Conservation (phyloP, 208 protist species). For the Acanthamoeba royreba region DNA sequence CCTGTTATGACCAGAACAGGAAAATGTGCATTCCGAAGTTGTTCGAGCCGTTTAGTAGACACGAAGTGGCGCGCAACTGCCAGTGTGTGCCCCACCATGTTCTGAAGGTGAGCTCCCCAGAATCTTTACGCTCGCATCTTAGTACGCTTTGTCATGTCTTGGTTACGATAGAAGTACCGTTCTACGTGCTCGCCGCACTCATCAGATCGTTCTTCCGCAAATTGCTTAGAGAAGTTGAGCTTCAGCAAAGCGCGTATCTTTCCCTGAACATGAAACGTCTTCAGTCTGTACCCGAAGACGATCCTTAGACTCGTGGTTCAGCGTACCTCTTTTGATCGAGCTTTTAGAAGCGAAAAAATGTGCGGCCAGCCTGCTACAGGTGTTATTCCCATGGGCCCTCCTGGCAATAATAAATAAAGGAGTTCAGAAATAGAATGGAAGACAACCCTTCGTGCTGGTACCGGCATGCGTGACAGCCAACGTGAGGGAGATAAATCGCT, state of each 20-base stretch:
- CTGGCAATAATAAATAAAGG: neutral
- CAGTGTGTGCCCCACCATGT: neutral
- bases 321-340: neutral
- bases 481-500: neutral
- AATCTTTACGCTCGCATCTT: neutral
- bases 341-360: neutral
- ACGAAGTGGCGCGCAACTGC: neutral
- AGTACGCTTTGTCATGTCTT: neutral
- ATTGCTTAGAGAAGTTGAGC: neutral
- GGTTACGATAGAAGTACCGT: neutral
- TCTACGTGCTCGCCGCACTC: neutral
- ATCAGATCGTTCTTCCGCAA: neutral
- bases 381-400: neutral
- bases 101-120: neutral
- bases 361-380: neutral
- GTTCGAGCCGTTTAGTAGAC: neutral
- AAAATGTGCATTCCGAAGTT: neutral
- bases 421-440: neutral
- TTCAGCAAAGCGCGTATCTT: neutral
- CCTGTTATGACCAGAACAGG: neutral
- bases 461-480: neutral
- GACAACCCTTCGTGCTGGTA: neutral
- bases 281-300: neutral
- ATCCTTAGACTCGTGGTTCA: neutral
- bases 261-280: no score